Evolutionary conservation across 257 asterid species (phyloP).

Genomic region (Penstemon barbatus): DNA sequence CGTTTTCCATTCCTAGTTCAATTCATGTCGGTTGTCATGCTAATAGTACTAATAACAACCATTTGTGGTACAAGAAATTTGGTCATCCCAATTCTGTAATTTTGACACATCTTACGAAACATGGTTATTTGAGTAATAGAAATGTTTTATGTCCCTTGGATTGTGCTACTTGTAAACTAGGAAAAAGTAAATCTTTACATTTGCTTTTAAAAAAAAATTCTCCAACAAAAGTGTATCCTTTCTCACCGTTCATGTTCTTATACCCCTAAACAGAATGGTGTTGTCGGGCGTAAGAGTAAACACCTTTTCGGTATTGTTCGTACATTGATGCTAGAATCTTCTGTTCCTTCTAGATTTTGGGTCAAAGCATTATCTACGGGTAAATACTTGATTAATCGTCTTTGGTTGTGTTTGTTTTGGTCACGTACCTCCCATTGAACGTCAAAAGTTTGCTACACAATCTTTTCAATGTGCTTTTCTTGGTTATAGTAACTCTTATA

Average conservation of each 20-base stretch:
- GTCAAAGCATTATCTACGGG: not conserved
- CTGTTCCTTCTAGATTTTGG: not conserved
- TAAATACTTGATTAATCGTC: not conserved
- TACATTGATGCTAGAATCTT: not conserved
- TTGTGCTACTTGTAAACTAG: no score
- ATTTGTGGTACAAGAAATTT: no score
- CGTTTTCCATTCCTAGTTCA: not conserved
- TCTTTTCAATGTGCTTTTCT: not conserved
- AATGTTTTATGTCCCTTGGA: no score
- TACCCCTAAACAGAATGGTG: not conserved
- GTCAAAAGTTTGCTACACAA: not conserved
- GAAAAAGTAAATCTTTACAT: no score
- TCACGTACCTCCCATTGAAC: not conserved
- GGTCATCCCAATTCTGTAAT: no score
- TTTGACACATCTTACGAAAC: no score
- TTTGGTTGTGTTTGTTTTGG: constrained; percentile 5
- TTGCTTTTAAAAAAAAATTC: no score
- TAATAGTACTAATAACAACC: no score
- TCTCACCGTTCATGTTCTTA: not conserved
- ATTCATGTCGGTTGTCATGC: no score
- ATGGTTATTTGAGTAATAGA: no score
- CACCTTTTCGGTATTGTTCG: not conserved
- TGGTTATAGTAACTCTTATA: not conserved
- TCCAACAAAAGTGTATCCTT: no score
- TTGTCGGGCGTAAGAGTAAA: not conserved